Base-by-base conservation (phyloP, 352 stramenopile species). In the Phytophthora podocarpi region DNA sequence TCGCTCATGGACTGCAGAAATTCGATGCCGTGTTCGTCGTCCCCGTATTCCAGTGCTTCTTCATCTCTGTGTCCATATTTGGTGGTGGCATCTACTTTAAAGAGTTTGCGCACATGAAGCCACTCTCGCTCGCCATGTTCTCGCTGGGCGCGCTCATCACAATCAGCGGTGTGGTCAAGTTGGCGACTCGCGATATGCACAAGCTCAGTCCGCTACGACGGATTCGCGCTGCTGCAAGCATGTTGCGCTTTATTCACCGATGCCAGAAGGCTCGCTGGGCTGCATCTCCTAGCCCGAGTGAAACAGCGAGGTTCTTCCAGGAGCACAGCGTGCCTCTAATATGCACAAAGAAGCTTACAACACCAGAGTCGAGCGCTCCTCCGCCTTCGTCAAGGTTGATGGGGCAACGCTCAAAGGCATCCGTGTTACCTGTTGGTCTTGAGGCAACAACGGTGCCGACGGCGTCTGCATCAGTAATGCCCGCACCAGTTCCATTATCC, bases 11-110 rank as follows among this genome's bases (percentile, higher is more conserved):
- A 0, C 72, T 97, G 15, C 75, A 91, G 46, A 71, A 73, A 10
- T 97, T 97, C 37, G 89, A 97, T 64, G 89, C 89, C 2, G 84
- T 93, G 8, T 91, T 97, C 30, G 70, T 97, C 27, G 82, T 96
- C 10, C 87, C 87, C 0, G 78, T 92, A 2, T 93, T 95, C 58
- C 82, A 92, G 69, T 95, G 91, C 48, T 97, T 97, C 64, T 97
- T 95, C 71, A 97, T 93, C 41, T 94, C 91, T 4, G 82, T 93
- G n/a, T 91, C 81, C 18, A 91, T 97, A 42, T 82, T 97, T 34
- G 88, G 85, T 7, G 90, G 90, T 8, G 90, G 87, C 10, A 74
- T 97, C 5, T 97, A 96, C 64, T 97, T 97, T 46, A 87, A 91
- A 48, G 85, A 95, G 60, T 93, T 95, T 51, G 58, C 71, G 7